phyloP scores from a whole-genome alignment of 495 filamentous ascomycete species.

The Xylaria palmicola region DNA sequence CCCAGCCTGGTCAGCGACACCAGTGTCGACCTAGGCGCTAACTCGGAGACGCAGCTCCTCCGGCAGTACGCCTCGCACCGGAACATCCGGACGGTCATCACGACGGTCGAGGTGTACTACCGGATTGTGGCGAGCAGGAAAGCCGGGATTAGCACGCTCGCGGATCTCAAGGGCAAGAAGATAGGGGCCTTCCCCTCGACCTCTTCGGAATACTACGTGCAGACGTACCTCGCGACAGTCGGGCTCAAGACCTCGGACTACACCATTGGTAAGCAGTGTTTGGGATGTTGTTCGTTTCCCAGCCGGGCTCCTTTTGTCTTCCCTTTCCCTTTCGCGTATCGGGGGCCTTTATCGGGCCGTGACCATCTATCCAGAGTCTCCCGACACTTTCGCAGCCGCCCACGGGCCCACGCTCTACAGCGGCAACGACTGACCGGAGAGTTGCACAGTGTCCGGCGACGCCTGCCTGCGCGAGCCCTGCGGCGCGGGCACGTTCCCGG shows the following conservation, averaged over 20 bases:
- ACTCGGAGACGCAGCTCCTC: slow-evolving; percentile 47
- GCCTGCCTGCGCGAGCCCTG: slow-evolving; percentile 42
- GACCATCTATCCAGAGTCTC: neutral
- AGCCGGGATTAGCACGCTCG: slow-evolving; percentile 28
- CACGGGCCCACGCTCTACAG: neutral
- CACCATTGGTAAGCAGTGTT: slow-evolving; percentile 22
- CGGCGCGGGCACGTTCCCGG: slow-evolving; percentile 34
- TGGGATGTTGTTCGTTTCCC: neutral
- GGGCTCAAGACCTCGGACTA: slow-evolving; percentile 35
- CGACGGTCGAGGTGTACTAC: slow-evolving; percentile 37
- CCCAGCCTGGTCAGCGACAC: slow-evolving; percentile 31
- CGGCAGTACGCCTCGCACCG: slow-evolving; percentile 36
- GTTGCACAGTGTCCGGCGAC: slow-evolving; percentile 20
- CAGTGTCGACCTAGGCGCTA: slow-evolving; percentile 32
- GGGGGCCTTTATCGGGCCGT: neutral
- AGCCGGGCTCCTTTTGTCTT: neutral
- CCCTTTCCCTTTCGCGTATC: neutral
- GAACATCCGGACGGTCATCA: slow-evolving; percentile 44
- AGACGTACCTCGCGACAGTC: slow-evolving; percentile 33
- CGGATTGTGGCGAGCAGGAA: slow-evolving; percentile 45
- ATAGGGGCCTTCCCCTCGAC: slow-evolving; percentile 41
- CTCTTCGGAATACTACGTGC: slow-evolving; percentile 41
- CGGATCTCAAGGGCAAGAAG: slow-evolving; percentile 44
- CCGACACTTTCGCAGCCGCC: neutral
- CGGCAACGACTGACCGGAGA: neutral